These are phyloP conservation scores for Stemphylium vesicarium DNA, from an alignment of 2,329 filamentous ascomycete species.

Conservation along the genomic window DNA sequence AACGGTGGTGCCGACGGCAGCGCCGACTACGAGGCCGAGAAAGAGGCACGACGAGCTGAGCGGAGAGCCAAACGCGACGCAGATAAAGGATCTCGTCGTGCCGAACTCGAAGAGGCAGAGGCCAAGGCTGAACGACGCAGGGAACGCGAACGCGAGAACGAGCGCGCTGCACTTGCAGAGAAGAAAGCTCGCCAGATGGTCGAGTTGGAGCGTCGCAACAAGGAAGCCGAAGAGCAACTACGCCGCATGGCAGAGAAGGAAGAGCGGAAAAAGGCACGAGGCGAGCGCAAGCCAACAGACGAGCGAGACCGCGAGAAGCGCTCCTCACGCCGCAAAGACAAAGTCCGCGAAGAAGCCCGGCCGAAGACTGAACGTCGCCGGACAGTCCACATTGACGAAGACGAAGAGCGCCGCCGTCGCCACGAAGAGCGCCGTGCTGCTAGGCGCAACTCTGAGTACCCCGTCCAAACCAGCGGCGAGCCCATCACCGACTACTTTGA, in stretches of 20 bases:
- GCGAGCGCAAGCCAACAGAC: conserved; percentile 40
- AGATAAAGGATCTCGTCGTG: conserved; percentile 44
- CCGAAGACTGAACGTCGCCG: conserved; percentile 44
- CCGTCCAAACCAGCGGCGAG: conserved; percentile 38
- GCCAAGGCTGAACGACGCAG: conserved; percentile 46
- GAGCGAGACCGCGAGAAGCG: conserved; percentile 45
- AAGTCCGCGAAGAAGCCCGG: conserved; percentile 37
- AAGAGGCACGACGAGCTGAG: conserved; percentile 48
- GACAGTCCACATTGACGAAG: conserved; percentile 44
- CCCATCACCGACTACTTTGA: conserved; percentile 54
- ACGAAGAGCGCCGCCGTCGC: conserved; percentile 47
- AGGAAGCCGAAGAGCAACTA: conserved; percentile 47
- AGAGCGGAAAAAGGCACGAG: conserved; percentile 39
- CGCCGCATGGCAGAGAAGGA: conserved; percentile 50
- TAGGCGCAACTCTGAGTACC: conserved; percentile 48
- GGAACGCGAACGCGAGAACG: conserved; percentile 47
- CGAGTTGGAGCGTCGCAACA: conserved; percentile 48
- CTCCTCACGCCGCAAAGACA: conserved; percentile 45
- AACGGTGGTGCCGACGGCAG: conserved; percentile 37
- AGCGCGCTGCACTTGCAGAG: conserved; percentile 41
- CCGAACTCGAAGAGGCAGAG: conserved; percentile 45
- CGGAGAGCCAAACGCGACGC: conserved; percentile 42
- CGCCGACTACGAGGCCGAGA: conserved; percentile 42
- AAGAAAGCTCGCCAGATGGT: conserved; percentile 48
- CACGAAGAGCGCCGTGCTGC: conserved; percentile 53